phyloP scores from a whole-genome alignment of 129 eudicot genomes.

The Tagetes patula region DNA sequence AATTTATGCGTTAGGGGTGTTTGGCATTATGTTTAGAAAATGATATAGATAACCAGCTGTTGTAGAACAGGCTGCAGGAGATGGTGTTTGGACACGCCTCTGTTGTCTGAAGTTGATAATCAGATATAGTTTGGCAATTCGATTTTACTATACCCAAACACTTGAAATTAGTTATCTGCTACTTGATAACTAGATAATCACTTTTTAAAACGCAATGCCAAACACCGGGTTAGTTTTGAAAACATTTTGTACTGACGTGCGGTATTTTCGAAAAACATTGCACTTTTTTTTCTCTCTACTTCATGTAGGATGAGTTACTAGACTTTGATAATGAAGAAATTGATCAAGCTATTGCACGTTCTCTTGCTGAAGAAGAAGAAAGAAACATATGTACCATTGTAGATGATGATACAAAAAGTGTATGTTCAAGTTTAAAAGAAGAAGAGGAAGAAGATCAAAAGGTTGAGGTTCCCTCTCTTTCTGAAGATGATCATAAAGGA shows the following conservation, averaged over 20 bases:
- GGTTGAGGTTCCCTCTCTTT: conserved; percentile 46
- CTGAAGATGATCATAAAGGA: conserved; percentile 72
- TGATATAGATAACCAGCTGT: conserved; percentile 1
- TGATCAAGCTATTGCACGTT: conserved; percentile 88
- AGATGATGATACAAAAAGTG: conserved; percentile 38
- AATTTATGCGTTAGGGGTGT: conserved; percentile 1
- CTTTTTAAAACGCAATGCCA: background rate
- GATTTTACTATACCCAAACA: background rate
- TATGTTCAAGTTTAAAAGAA: conserved; percentile 58
- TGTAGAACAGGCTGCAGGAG: background rate
- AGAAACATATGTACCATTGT: conserved; percentile 26
- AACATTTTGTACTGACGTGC: conserved; percentile 1
- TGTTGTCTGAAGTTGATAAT: background rate
- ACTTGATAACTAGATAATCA: background rate
- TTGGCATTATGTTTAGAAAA: background rate
- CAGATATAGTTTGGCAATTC: background rate
- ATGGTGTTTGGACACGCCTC: conserved; percentile 3
- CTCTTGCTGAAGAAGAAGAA: conserved; percentile 80
- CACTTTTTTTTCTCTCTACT: background rate
- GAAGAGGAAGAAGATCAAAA: conserved; percentile 46
- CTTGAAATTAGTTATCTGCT: background rate
- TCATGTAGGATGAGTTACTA: conserved; percentile 62
- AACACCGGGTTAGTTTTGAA: background rate
- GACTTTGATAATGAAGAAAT: conserved; percentile 76
- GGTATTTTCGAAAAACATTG: background rate